phyloP scores from a whole-genome alignment of 371 early-diverging fungal species.

The Mortierella sp. region DNA sequence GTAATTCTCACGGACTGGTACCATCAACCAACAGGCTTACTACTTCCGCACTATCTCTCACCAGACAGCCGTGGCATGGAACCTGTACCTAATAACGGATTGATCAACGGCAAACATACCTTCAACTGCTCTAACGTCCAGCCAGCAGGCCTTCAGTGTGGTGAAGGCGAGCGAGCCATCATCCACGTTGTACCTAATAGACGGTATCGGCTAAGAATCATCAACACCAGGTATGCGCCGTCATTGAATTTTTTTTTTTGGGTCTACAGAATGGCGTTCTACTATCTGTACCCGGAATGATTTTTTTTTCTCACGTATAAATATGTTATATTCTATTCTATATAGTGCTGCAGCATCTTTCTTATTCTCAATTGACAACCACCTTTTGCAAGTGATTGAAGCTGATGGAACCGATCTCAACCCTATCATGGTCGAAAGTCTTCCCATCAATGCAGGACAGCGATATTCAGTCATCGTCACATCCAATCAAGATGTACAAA shows the following conservation, averaged over 20 bases:
- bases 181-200: constrained; percentile 41
- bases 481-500: constrained; percentile 47
- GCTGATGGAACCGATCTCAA: constrained; percentile 55
- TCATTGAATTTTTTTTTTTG: background rate
- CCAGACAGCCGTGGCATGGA: constrained; percentile 23
- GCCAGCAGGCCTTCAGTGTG: constrained; percentile 36
- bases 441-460: constrained; percentile 56
- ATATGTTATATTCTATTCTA: background rate
- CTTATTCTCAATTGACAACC: constrained; percentile 57
- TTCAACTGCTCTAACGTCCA: constrained; percentile 54
- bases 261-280: background rate
- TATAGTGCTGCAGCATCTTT: constrained; percentile 52
- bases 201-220: constrained; percentile 52
- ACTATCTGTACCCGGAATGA: too few species aligned
- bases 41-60: constrained; percentile 40
- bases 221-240: constrained; percentile 41
- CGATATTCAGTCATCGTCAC: constrained; percentile 58
- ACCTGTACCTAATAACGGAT: constrained; percentile 52
- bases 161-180: constrained; percentile 26
- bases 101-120: constrained; percentile 52
- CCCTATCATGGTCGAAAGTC: constrained; percentile 50
- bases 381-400: constrained; percentile 52
- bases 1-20: constrained; percentile 56
- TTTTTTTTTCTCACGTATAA: background rate
- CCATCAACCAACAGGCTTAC: constrained; percentile 36